Base-by-base conservation (phyloP, 2,329 filamentous ascomycete genomes). In the Ophiostoma perfectum region DNA sequence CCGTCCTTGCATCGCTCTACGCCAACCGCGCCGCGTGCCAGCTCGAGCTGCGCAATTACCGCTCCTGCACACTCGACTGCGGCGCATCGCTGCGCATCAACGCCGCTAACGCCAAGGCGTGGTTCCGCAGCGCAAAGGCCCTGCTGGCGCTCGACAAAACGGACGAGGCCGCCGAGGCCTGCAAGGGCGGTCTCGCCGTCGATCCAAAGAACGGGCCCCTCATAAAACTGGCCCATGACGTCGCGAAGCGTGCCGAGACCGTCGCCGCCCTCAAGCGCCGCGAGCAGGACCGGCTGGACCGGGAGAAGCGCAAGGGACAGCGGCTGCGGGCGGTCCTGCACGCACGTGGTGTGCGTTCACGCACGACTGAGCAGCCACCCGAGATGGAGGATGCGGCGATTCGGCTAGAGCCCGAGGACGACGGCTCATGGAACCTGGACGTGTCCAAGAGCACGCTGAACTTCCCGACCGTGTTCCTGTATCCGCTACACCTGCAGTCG, bases 21-120 rank as follows among this genome's bases (percentile, higher is more conserved):
- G 86, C 90, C 71, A 99, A 99, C 79, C 88, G 95, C 70, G 93
- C 94, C 0, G 87, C 96, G 41, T 96, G 92, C 79, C 91, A 98
- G 77, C 83, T 99, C 70, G 90, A 93, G 78, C 83, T 97, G 72
- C 86, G 87, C 76, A 99, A 99, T 81, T 95, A 93, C 80, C 89
- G 94, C 72, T 89, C 88, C 71, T 93, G 90, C 79, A 96, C 90
- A 75, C 84, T 90, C 64, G 95, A 98, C 81, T 95, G 93, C 78
- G 90, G 89, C 2, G 83, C 87, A 7, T 90, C 91, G 1, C 83
- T 99, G 70, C 86, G 88, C 52, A 81, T 97, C 69, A 96, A 97
- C 78, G 84, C 88, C 3, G 78, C 77, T 66, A 97, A 97, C 77
- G 78, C 96, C 75, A 99, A 99, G 80, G 94, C 95, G 0, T 92